phyloP scores from a whole-genome alignment of 2,329 filamentous ascomycete species.

The Fusarium fracticaudum region DNA sequence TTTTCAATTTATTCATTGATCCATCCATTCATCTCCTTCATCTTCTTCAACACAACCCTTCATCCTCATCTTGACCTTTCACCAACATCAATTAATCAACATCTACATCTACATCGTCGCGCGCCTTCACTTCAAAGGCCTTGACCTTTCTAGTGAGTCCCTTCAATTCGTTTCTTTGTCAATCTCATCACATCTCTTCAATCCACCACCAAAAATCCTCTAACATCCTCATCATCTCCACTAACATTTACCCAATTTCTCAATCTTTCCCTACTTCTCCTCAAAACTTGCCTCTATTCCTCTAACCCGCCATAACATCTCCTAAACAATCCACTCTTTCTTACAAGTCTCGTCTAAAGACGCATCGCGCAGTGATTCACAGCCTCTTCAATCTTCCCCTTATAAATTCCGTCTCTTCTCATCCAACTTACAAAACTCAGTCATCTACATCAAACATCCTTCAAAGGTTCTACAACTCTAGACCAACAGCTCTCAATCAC shows the following conservation, averaged over 20 bases:
- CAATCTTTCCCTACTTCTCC: not conserved
- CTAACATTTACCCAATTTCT: not conserved
- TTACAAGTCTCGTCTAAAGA: not conserved
- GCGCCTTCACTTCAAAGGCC: rapidly evolving
- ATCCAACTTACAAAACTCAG: not conserved
- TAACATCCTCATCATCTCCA: not conserved
- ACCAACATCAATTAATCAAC: not conserved
- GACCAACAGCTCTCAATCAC: not conserved
- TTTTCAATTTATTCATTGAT: rapidly evolving
- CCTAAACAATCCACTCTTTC: not conserved
- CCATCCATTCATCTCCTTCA: too few species aligned
- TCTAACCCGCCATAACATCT: not conserved
- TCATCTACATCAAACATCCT: not conserved
- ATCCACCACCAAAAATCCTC: not conserved
- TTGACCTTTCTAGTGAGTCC: not conserved
- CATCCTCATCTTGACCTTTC: not conserved
- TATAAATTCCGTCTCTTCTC: not conserved
- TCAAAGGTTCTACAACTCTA: not conserved
- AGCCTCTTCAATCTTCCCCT: not conserved
- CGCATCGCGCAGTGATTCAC: not conserved
- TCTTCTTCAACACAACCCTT: not conserved
- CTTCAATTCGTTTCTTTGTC: not conserved
- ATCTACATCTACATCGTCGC: not conserved
- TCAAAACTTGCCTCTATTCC: not conserved
- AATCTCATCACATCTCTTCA: not conserved